Base-by-base conservation (phyloP, 352 stramenopile species). In the Globisporangium uncinulatum region DNA sequence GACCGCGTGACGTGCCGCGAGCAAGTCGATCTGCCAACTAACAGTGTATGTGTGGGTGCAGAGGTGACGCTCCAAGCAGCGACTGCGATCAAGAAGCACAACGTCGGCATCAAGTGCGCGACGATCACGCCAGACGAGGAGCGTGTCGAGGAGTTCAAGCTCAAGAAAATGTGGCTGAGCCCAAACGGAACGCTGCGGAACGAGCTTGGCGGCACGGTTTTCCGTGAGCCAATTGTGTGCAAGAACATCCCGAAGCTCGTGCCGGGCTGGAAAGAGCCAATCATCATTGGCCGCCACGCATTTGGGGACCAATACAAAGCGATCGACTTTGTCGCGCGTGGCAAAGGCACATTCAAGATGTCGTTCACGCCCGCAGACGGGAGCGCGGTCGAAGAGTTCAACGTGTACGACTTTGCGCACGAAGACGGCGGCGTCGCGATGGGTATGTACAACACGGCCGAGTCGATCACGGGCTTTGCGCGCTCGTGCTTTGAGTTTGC, bases 361-460 rank as follows among this genome's bases (percentile, higher is more conserved):
- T 82, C 61, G 15, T 96, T 89, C 71, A 88, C 69, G 4, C 84
- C 83, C 5, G 66, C 67, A 4, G 71, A 83, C 46, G 85, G 81
- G 45, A 69, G 71, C 37, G 69, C 68, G 8, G 21, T 57, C 31
- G 54, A 91, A 58, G 70, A 73, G 43, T 87, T 74, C 57, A 60
- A 90, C n/a, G 87, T 96, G 56, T 95, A 89, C 70, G 82, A 96
- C 63, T 96, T 92, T 66, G 81, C 76, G 60, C 59, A 69, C 42
- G 57, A 71, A 34, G 79, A 70, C 34, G 70, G 70, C n/a, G 87
- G 87, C 47, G 79, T 96, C 6, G 83, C 66, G 34, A 83, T 96
- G 73, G 86, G 65, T 57, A 96, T 96, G 87, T 96, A 95, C 83
- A 96, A 96, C 76, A 93, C 83, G 32, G 82, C 73, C 58, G 85